These are phyloP conservation scores for Saccharomyces jurei DNA, from an alignment of 805 yeast species.

Conservation along the genomic window DNA sequence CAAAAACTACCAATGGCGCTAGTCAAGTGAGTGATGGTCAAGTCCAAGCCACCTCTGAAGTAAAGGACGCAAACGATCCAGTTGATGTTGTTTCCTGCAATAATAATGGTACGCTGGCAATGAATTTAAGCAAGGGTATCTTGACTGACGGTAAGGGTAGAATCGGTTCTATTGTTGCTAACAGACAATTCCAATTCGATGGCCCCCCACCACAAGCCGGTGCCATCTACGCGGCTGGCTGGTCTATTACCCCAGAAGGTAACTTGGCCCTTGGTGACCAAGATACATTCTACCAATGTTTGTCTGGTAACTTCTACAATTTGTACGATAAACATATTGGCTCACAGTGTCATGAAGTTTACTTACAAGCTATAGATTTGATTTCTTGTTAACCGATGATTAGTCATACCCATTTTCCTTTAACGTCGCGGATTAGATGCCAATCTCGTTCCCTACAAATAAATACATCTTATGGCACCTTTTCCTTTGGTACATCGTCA, in stretches of 20 bases:
- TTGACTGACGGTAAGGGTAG: constrained; percentile 56
- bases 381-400: constrained; percentile 38
- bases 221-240: constrained; percentile 61
- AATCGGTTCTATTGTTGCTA: constrained; percentile 72
- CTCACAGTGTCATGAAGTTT: constrained; percentile 54
- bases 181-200: constrained; percentile 80
- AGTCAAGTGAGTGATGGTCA: constrained; percentile 21
- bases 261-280: constrained; percentile 55
- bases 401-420: neutral
- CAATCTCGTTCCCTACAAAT: neutral
- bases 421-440: neutral
- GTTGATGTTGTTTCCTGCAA: constrained; percentile 37
- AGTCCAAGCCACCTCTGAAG: constrained; percentile 28
- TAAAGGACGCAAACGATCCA: constrained; percentile 20
- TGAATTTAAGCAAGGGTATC: constrained; percentile 42
- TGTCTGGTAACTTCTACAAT: constrained; percentile 72
- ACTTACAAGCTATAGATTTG: constrained; percentile 51
- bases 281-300: constrained; percentile 63
- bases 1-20: constrained; percentile 10
- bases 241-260: constrained; percentile 49
- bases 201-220: constrained; percentile 84
- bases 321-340: constrained; percentile 60
- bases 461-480: neutral
- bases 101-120: constrained; percentile 42
- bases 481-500: neutral